Conservation (phyloP, 768 basidiomycete genomes). For the Solioccasus polychromus region DNA sequence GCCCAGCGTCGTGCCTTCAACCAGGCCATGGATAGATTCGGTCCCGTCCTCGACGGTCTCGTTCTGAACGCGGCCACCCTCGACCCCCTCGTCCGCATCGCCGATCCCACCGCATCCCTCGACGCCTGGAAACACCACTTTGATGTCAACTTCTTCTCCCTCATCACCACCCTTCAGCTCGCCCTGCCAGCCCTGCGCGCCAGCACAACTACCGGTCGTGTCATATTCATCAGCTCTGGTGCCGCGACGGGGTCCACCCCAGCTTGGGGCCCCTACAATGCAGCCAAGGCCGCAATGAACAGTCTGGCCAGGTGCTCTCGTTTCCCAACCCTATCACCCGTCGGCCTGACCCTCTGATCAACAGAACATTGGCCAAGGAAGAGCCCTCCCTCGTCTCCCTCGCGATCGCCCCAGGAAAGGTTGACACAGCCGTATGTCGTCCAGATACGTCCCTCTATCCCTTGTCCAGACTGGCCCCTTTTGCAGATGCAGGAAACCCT, state of each 20-base stretch:
- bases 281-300: constrained; percentile 88
- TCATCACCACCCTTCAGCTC: constrained; percentile 65
- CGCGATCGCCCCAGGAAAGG: constrained; percentile 84
- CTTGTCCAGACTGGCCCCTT: neutral
- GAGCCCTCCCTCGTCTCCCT: constrained; percentile 73
- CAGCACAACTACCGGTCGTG: constrained; percentile 54
- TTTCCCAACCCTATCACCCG: constrained; percentile 9
- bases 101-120: constrained; percentile 44
- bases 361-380: constrained; percentile 80
- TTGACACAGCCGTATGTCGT: constrained; percentile 69
- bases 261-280: constrained; percentile 82
- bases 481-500: constrained; percentile 68
- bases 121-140: constrained; percentile 70
- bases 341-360: constrained; percentile 3
- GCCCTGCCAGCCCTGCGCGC: constrained; percentile 68
- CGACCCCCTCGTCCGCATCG: constrained; percentile 64
- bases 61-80: constrained; percentile 83
- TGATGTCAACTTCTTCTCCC: constrained; percentile 86
- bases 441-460: neutral
- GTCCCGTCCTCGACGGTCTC: constrained; percentile 64
- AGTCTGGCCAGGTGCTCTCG: constrained; percentile 63
- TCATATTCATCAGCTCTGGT: constrained; percentile 86
- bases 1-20: constrained; percentile 56
- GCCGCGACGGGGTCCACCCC: constrained; percentile 64
- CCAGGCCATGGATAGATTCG: constrained; percentile 50